Evolutionary conservation across 192 early-diverging fungal species (phyloP).

Genomic region (Podila epicladia): DNA sequence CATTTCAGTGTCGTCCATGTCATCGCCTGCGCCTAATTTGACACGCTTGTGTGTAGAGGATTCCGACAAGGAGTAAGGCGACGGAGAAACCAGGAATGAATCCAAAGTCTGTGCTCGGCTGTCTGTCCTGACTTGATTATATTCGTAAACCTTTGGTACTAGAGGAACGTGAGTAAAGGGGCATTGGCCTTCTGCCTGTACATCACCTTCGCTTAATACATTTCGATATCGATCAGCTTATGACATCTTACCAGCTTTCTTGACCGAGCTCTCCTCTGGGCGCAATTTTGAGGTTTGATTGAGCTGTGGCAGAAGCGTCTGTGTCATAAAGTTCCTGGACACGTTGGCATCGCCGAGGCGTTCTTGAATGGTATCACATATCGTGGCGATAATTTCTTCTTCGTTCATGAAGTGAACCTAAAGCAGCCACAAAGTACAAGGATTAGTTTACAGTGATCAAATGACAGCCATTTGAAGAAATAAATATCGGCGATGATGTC

Average conservation of each 20-base stretch:
- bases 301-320: conserved; percentile 55
- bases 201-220: too few species aligned
- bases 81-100: conserved; percentile 55
- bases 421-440: too few species aligned
- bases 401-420: conserved; percentile 94
- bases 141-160: conserved; percentile 61
- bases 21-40: conserved; percentile 8
- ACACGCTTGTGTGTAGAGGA: conserved; percentile 21
- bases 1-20: neutral
- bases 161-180: neutral
- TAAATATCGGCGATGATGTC: neutral
- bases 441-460: too few species aligned
- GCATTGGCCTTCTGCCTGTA: neutral
- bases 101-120: conserved; percentile 83
- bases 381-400: conserved; percentile 76
- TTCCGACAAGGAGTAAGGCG: conserved; percentile 15
- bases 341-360: conserved; percentile 73
- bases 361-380: conserved; percentile 77
- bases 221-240: too few species aligned
- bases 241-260: conserved; percentile 22
- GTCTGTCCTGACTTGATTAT: conserved; percentile 90
- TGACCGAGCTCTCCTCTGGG: conserved; percentile 10
- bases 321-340: conserved; percentile 80
- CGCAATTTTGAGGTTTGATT: conserved; percentile 6
- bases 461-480: neutral